Evolutionary conservation across 2,329 filamentous ascomycete species (phyloP), one percentile per base, ranked within the genome.

Genomic region (Fusarium armeniacum): DNA sequence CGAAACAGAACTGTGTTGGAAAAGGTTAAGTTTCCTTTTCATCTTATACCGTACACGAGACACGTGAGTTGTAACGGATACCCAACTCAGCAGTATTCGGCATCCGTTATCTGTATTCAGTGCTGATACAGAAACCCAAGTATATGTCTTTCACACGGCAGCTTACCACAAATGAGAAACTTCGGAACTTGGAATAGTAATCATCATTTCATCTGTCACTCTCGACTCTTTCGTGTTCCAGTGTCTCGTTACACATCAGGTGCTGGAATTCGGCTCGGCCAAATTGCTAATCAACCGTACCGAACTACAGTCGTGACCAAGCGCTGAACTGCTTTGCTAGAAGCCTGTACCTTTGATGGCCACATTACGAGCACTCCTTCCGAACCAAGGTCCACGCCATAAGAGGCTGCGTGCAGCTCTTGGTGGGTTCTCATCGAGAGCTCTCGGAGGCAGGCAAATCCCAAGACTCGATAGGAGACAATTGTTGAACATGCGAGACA

Each of bases 401-500:
- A 16, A 56, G 26, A 30, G 6, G n/a, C 41, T 30, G 13, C 49
- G 28, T 30, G 22, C 38, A 44, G 41, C 24, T 45, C 15, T 30
- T 44, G 15, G 18, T 6, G n/a, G 15, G 11, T 33, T 18, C 36
- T 35, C 58, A 26, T 38, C 22, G 35, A 22, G 12, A 18, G 13
- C 36, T n/a, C 30, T 13, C 15, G 30, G 15, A 50, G 26, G n/a
- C n/a, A 58, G 30, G 32, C 57, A 28, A 58, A 35, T 32, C 15
- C 50, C 43, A 58, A 58, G 45, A 22, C 13, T 30, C 22, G 30
- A 33, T 46, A 45, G 44, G 24, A 46, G 53, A 46, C 22, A 50
- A 28, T 33, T n/a, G 46, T 59, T 44, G 24, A 47, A 32, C 26
- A 54, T 58, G 44, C 13, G 26, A 47, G 50, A 68, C 62, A 45